These are phyloP conservation scores for Neopestalotiopsis sp. DNA, from an alignment of 2,329 filamentous ascomycete genomes.

Conservation along the genomic window DNA sequence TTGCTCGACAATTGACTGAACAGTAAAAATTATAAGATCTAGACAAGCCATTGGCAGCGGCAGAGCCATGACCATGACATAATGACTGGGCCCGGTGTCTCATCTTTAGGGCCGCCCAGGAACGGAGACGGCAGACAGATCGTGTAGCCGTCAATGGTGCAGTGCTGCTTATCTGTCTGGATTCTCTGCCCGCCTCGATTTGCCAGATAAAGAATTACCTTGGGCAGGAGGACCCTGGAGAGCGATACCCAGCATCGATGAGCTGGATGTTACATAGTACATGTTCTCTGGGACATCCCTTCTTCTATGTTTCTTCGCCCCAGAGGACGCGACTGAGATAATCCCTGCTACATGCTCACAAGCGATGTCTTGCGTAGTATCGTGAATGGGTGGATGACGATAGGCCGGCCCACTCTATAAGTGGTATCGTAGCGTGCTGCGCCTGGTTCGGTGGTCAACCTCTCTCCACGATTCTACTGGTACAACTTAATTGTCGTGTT, in stretches of 20 bases:
- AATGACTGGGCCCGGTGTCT: neutral
- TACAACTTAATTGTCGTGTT: neutral
- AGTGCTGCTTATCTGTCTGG: neutral
- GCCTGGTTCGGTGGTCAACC: neutral
- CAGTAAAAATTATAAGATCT: neutral
- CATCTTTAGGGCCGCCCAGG: neutral
- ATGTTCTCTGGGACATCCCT: neutral
- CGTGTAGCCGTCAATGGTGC: neutral
- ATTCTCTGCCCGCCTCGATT: neutral
- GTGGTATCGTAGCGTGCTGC: neutral
- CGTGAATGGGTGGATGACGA: constrained; percentile 1
- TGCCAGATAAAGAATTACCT: neutral
- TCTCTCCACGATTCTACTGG: neutral
- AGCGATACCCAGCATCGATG: neutral
- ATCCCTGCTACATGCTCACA: neutral
- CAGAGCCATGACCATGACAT: neutral
- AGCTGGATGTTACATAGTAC: neutral
- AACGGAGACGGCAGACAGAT: neutral
- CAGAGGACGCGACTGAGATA: neutral
- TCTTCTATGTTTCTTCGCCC: neutral
- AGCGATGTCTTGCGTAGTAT: neutral
- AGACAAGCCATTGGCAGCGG: neutral
- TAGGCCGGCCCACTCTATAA: neutral
- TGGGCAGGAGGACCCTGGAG: neutral
- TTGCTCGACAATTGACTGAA: neutral